These are phyloP conservation scores for Cucurbita maxima DNA, from an alignment of 306 rosid genomes.

Conservation along the genomic window DNA sequence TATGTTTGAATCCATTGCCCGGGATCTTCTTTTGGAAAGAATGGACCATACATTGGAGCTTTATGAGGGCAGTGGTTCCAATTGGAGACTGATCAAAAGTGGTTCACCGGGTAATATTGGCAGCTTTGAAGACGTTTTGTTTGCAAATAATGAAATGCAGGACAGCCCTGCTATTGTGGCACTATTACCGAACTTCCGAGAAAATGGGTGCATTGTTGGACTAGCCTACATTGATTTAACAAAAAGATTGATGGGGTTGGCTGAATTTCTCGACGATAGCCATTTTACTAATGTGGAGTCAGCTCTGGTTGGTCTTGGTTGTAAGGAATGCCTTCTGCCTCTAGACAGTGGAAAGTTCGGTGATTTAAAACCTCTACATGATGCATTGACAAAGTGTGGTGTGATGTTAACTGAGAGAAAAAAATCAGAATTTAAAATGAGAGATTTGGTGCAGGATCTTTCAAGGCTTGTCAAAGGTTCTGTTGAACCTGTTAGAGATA, in stretches of 20 bases:
- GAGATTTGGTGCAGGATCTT: slow-evolving; percentile 87
- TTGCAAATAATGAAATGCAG: slow-evolving; percentile 96
- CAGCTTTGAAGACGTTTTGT: slow-evolving; percentile 75
- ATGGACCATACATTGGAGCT: slow-evolving; percentile 86
- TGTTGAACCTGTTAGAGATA: slow-evolving; percentile 74
- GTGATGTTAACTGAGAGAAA: slow-evolving; percentile 87
- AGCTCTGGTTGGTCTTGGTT: slow-evolving; percentile 83
- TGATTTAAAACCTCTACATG: slow-evolving; percentile 48
- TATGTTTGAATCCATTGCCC: slow-evolving; percentile 78
- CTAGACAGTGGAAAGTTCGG: slow-evolving; percentile 41
- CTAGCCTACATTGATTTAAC: slow-evolving; percentile 73
- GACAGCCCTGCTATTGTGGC: slow-evolving; percentile 82
- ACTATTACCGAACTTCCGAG: slow-evolving; percentile 46
- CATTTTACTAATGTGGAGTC: slow-evolving; percentile 89
- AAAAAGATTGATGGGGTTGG: slow-evolving; percentile 71
- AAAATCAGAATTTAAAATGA: slow-evolving; percentile 66
- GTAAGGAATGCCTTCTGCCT: slow-evolving; percentile 89
- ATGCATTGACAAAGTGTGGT: slow-evolving; percentile 65
- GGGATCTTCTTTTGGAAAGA: slow-evolving; percentile 83
- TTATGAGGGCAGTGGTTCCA: slow-evolving; percentile 85
- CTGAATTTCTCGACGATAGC: slow-evolving; percentile 84
- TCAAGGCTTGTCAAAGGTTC: slow-evolving; percentile 91
- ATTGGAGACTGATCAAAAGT: slow-evolving; percentile 68
- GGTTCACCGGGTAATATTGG: slow-evolving; percentile 96
- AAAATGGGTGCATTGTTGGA: slow-evolving; percentile 73